These are phyloP conservation scores for Staphylotrichum tortipilum DNA, from an alignment of 495 filamentous ascomycete genomes.

Conservation along the genomic window DNA sequence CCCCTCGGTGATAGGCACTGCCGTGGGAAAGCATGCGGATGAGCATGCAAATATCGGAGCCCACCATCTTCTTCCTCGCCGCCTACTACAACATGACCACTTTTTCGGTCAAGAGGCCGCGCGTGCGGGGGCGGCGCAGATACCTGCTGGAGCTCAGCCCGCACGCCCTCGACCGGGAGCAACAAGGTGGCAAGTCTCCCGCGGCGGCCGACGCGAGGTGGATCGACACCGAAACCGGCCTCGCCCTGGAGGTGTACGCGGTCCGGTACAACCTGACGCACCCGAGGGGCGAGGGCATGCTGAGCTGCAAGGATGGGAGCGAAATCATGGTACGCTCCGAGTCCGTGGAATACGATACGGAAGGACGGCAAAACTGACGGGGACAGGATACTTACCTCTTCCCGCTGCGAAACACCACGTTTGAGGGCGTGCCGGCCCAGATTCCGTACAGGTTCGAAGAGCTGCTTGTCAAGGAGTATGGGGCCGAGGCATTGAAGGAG, in stretches of 20 bases:
- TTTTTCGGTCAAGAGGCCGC: constrained; percentile 45
- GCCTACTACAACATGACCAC: constrained; percentile 56
- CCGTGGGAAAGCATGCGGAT: constrained; percentile 74
- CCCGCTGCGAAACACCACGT: constrained; percentile 18
- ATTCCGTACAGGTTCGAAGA: constrained; percentile 55
- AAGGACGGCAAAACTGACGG: background rate
- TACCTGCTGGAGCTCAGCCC: constrained; percentile 69
- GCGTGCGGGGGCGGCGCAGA: constrained; percentile 34
- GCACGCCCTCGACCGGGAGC: constrained; percentile 49
- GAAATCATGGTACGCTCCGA: constrained; percentile 18
- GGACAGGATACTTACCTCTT: constrained; percentile 7
- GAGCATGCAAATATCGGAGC: constrained; percentile 59
- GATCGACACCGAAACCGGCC: constrained; percentile 61
- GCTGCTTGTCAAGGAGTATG: constrained; percentile 54
- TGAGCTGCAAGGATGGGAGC: constrained; percentile 36
- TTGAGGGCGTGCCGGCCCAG: constrained; percentile 52
- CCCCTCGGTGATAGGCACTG: constrained; percentile 37
- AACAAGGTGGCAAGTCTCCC: constrained; percentile 51
- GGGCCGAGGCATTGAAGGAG: constrained; percentile 39
- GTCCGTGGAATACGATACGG: too few relatives aligned
- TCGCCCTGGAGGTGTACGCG: constrained; percentile 67
- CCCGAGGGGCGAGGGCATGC: constrained; percentile 25
- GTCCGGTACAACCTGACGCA: constrained; percentile 23
- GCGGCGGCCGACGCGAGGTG: constrained; percentile 68
- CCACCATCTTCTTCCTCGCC: constrained; percentile 56